Evolutionary conservation across 1,284 basidiomycete genomes (phyloP).

Genomic region (Ganoderma sp.): DNA sequence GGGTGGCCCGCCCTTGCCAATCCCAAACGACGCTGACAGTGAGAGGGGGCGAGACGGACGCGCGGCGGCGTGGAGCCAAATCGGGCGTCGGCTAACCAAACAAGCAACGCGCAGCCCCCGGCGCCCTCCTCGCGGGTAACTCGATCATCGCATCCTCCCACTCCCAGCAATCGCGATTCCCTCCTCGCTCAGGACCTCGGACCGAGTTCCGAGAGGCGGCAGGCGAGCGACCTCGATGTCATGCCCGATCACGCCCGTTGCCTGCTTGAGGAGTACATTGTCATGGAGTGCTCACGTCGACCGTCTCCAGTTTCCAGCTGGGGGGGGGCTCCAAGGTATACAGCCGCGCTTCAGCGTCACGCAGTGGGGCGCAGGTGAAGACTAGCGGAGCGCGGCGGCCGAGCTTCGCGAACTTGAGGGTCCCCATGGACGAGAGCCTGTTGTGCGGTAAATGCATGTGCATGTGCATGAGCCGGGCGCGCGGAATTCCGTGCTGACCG

Average conservation of each 20-base stretch:
- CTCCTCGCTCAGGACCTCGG: constrained; percentile 19
- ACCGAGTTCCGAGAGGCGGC: constrained; percentile 11
- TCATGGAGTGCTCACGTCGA: neutral
- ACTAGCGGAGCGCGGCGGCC: neutral
- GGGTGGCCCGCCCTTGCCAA: neutral
- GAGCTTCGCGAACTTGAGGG: neutral
- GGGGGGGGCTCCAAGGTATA: neutral
- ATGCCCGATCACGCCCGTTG: neutral
- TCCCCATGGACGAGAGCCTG: neutral
- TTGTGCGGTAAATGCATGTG: neutral
- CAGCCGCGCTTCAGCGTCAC: neutral
- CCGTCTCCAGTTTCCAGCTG: neutral
- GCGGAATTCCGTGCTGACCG: constrained; percentile 7
- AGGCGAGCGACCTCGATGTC: no score
- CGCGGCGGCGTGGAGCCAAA: neutral
- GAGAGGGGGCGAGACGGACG: no score
- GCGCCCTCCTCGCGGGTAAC: constrained; percentile 12
- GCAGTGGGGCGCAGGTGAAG: neutral
- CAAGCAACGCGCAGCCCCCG: neutral
- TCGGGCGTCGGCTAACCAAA: constrained; percentile 8
- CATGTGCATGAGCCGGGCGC: constrained; percentile 5
- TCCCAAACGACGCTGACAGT: no score
- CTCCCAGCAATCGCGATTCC: neutral
- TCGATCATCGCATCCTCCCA: constrained; percentile 6
- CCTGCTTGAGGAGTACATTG: neutral